phyloP scores from a whole-genome alignment of 164 flowering plant genomes.

The Sextonia rubra region DNA sequence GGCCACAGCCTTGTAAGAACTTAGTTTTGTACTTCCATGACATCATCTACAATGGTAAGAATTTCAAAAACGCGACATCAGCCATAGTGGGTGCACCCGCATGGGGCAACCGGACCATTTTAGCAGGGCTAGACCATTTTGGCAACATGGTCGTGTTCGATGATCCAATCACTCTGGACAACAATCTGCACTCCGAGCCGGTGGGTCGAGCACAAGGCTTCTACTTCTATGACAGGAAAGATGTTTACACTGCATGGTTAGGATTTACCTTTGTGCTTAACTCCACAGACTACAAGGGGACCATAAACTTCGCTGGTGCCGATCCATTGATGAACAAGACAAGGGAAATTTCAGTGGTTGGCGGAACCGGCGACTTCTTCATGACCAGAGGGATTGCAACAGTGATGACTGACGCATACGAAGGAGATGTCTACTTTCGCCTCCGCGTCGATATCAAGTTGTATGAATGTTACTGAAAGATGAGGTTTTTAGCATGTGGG shows the following conservation, averaged over 20 bases:
- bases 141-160: conserved; percentile 67
- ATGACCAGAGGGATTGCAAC: conserved; percentile 73
- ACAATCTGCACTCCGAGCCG: conserved; percentile 48
- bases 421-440: conserved; percentile 67
- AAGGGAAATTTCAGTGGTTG: conserved; percentile 66
- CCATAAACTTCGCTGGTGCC: conserved; percentile 57
- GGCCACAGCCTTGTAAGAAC: conserved; percentile 40
- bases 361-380: conserved; percentile 83
- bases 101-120: conserved; percentile 48
- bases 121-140: conserved; percentile 46
- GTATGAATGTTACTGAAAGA: conserved; percentile 55
- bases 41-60: conserved; percentile 62
- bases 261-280: conserved; percentile 58
- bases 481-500: too few species aligned
- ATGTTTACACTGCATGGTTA: conserved; percentile 49
- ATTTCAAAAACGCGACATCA: conserved; percentile 54
- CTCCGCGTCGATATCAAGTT: conserved; percentile 56
- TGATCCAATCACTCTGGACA: conserved; percentile 68
- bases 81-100: conserved; percentile 58
- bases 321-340: conserved; percentile 63
- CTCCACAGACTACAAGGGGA: conserved; percentile 49
- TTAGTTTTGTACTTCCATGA: conserved; percentile 63
- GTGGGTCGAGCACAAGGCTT: conserved; percentile 79
- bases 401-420: conserved; percentile 50
- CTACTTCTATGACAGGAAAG: conserved; percentile 59